Conservation (phyloP, 1,284 basidiomycete species). For the Anthracocystis panici-leucophaei region DNA sequence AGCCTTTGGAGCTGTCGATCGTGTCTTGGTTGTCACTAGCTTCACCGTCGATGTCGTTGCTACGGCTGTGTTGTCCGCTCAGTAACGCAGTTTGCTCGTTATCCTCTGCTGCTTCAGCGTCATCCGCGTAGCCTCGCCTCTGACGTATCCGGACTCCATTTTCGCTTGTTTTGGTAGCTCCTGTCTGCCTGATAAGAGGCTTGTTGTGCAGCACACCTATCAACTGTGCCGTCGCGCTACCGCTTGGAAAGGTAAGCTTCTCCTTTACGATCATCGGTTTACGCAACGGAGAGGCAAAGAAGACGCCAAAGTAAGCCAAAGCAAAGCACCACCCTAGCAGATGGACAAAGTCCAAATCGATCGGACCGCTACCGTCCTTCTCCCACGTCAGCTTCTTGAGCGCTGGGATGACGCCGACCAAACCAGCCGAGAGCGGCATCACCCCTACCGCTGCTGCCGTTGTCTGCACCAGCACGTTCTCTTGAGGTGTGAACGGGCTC, state of each 20-base stretch:
- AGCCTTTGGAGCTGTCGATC: constrained; percentile 31
- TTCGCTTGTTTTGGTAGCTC: neutral
- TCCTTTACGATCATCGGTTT: constrained; percentile 96
- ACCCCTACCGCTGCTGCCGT: constrained; percentile 83
- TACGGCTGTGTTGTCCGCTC: constrained; percentile 4
- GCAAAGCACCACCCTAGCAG: constrained; percentile 49
- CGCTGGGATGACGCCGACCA: constrained; percentile 94
- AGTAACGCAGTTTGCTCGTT: constrained; percentile 30
- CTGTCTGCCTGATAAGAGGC: constrained; percentile 17
- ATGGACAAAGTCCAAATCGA: constrained; percentile 71
- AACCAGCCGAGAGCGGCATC: constrained; percentile 89
- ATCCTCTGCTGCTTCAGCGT: constrained; percentile 14
- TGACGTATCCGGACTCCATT: neutral
- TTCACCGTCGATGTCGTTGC: neutral
- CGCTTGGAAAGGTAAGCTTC: constrained; percentile 90
- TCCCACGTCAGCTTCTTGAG: constrained; percentile 80
- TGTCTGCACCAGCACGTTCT: constrained; percentile 90
- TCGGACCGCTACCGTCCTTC: constrained; percentile 81
- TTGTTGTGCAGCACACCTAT: constrained; percentile 85
- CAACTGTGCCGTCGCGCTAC: constrained; percentile 93
- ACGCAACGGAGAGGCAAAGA: constrained; percentile 90
- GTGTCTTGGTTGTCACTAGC: constrained; percentile 1
- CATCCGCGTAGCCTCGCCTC: constrained; percentile 4
- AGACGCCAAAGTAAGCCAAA: constrained; percentile 76
- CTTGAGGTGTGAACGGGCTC: constrained; percentile 81